Evolutionary conservation across 1,284 basidiomycete genomes (phyloP), one percentile per base, ranked within the genome.

Genomic region (Austroboletus rostrupii): DNA sequence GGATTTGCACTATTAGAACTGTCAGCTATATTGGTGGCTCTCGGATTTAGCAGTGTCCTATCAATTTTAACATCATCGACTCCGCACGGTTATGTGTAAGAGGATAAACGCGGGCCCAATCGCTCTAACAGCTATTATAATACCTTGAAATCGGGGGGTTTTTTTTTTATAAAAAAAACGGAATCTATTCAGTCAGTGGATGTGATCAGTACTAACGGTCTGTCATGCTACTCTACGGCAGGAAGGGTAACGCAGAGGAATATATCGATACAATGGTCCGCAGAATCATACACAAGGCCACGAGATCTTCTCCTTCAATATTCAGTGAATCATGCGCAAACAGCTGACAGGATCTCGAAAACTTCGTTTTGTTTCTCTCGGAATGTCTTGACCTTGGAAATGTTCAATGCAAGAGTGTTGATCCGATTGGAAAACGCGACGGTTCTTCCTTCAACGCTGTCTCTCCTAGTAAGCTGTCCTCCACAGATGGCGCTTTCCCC

Each of bases 401-500:
- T 80, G 1, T 74, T 75, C 50, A 91, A 59, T 54, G 85, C 83
- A 6, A 91, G 73, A 19, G 73, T 76, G 64, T 89, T 90, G 39
- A 91, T 78, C 53, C 83, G 67, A 61, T 91, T 91, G 35, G 83
- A 77, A 61, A 92, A 84, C 45, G 78, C 71, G 42, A 88, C 78
- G 11, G 81, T 79, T 16, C 79, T 66, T 4, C 82, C 81, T 60
- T 85, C 75, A 8, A 82, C 64, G 61, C 83, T 85, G 49, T 61
- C 54, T 44, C 74, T 66, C 43, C 75, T 61, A 7, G 0, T 5
- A 1, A 62, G 66, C n/a, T 65, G 59, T 0, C 49, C 51, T 29
- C 61, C 63, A 23, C 55, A 56, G 5, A 65, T 65, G 40, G 48
- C 60, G 60, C 28, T 57, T 48, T 35, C 47, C 31, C 54, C 41